Evolutionary conservation across 805 yeast genomes (phyloP).

Genomic region (Zygosaccharomyces siamensis): DNA sequence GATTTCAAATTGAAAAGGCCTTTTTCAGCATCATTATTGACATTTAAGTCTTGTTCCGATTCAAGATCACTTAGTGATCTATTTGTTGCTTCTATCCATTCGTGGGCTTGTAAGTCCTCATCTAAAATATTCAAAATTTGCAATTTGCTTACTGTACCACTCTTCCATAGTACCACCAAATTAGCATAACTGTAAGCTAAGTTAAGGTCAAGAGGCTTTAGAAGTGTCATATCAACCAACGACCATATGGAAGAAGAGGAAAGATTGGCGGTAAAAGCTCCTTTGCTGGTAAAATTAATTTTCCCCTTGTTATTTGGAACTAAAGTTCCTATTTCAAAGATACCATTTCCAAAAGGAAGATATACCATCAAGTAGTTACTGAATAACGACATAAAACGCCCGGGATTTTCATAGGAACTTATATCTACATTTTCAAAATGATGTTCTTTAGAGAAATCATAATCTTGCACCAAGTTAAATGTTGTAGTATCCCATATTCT

Average conservation of each 20-base stretch:
- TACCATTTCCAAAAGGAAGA: slow-evolving; percentile 42
- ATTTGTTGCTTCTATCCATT: slow-evolving; percentile 30
- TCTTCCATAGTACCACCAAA: slow-evolving; percentile 54
- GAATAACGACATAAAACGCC: slow-evolving; percentile 37
- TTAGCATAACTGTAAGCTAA: slow-evolving; percentile 25
- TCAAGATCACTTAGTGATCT: slow-evolving; percentile 31
- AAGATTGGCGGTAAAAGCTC: slow-evolving; percentile 23
- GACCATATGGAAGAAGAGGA: slow-evolving; percentile 33
- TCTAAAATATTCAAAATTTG: slow-evolving; percentile 34
- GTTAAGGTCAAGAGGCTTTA: slow-evolving; percentile 23
- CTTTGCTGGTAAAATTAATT: slow-evolving; percentile 11
- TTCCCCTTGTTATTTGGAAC: slow-evolving; percentile 14
- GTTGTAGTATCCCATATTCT: slow-evolving; percentile 31
- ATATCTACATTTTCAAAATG: slow-evolving; percentile 13
- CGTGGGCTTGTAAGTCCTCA: slow-evolving; percentile 20
- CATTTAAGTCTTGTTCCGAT: slow-evolving; percentile 40
- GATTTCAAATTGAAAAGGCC: slow-evolving; percentile 47
- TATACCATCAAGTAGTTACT: slow-evolving; percentile 35
- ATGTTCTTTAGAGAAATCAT: slow-evolving; percentile 17
- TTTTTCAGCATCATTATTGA: slow-evolving; percentile 45
- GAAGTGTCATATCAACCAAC: slow-evolving; percentile 27
- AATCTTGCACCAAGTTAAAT: slow-evolving; percentile 17
- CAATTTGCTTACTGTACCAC: slow-evolving; percentile 51
- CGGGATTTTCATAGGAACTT: slow-evolving; percentile 22
- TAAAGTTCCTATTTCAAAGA: slow-evolving; percentile 40